Percentiles rank a stretch among this genome's conserved stretches.
phyloP scores from a whole-genome alignment of 495 filamentous ascomycete species.

The Pyrenula massariospora region DNA sequence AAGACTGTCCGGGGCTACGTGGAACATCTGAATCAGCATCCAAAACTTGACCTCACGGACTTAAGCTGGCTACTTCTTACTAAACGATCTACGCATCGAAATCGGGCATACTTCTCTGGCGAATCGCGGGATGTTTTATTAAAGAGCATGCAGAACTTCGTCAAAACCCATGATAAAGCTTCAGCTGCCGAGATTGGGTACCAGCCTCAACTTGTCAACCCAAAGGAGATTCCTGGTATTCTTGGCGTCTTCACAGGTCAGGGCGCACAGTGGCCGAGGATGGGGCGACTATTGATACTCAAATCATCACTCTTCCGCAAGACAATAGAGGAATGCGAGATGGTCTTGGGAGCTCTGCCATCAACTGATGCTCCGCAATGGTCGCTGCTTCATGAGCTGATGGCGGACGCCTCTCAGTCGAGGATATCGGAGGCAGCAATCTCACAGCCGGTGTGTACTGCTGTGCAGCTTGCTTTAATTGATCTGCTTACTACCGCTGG shows the following conservation, averaged over 20 bases:
- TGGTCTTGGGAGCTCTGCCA: not conserved
- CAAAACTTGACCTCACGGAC: not conserved
- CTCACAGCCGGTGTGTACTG: slow-evolving; percentile 14
- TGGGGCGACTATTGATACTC: slow-evolving; percentile 10
- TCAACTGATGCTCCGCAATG: slow-evolving; percentile 3
- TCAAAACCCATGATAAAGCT: slow-evolving; percentile 6
- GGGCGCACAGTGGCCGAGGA: slow-evolving; percentile 11
- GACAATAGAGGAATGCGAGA: not conserved
- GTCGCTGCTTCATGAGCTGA: slow-evolving; percentile 11
- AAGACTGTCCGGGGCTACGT: not conserved
- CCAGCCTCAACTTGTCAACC: too few species aligned
- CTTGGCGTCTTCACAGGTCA: slow-evolving; percentile 11
- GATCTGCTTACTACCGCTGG: slow-evolving; percentile 16
- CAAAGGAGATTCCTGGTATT: not conserved
- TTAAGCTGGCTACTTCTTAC: slow-evolving; percentile 12
- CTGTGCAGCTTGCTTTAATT: slow-evolving; percentile 22
- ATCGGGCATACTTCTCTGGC: slow-evolving; percentile 12
- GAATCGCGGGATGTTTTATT: slow-evolving; percentile 11
- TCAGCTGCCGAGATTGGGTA: not conserved
- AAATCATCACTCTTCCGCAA: not conserved
- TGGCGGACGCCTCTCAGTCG: not conserved
- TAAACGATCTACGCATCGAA: slow-evolving; percentile 12
- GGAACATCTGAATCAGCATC: not conserved
- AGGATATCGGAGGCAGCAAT: slow-evolving; percentile 2
- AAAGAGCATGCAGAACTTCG: not conserved